A percentile compares a stretch with the other conserved stretches of the same genome.
phyloP scores from a whole-genome alignment of 768 basidiomycete species.

The Aureoboletus auriporus region DNA sequence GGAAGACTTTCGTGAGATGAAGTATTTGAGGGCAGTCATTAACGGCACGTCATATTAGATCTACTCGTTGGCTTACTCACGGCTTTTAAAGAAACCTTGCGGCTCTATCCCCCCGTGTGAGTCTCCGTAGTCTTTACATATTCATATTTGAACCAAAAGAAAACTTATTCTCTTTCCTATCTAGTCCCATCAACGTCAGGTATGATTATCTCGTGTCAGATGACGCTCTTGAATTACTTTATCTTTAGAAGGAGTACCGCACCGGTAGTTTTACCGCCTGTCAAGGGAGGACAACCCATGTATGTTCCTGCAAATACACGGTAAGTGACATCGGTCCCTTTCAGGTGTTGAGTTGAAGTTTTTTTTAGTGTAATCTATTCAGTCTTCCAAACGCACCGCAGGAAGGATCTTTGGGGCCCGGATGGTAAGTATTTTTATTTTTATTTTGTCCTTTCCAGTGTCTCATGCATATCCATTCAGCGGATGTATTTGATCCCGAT shows the following conservation, averaged over 20 bases:
- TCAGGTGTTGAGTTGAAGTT: not conserved
- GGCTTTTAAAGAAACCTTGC: constrained; percentile 25
- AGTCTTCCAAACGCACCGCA: constrained; percentile 51
- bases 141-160: too few species aligned
- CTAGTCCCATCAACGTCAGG: constrained; percentile 26
- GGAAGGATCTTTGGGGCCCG: constrained; percentile 40
- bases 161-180: too few species aligned
- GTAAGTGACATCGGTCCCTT: constrained; percentile 9
- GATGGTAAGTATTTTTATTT: constrained; percentile 48
- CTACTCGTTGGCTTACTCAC: too few species aligned
- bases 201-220: too few species aligned
- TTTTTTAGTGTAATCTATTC: constrained; percentile 41
- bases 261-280: constrained; percentile 20
- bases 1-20: constrained; percentile 35
- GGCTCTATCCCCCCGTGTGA: constrained; percentile 31
- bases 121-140: not conserved
- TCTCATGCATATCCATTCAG: constrained; percentile 26
- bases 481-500: constrained; percentile 61
- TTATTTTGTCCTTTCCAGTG: too few species aligned
- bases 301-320: constrained; percentile 31
- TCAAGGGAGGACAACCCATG: constrained; percentile 23
- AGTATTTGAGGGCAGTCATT: constrained; percentile 39
- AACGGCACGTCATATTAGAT: constrained; percentile 27
- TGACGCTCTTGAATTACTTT: too few species aligned
- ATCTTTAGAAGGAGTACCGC: constrained; percentile 22